Evolutionary conservation across 2,329 filamentous ascomycete species (phyloP).

Genomic region (Neofusicoccum cordaticola): DNA sequence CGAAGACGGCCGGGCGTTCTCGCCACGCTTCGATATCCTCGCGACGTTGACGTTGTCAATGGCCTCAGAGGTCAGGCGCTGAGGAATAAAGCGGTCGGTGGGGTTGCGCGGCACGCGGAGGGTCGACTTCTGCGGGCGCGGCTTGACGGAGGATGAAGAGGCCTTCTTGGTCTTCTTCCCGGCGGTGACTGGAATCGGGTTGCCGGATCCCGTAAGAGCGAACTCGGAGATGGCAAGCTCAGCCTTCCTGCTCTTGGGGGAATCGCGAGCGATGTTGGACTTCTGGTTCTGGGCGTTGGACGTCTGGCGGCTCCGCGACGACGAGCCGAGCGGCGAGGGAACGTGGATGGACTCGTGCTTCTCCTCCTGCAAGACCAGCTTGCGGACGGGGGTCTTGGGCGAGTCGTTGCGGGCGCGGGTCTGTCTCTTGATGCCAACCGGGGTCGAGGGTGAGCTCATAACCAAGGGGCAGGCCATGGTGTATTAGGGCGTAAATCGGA

Average conservation of each 20-base stretch:
- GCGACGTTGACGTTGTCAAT: slow-evolving; percentile 72
- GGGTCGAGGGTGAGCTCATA: slow-evolving; percentile 16
- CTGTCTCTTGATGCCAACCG: slow-evolving; percentile 16
- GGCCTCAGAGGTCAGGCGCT: slow-evolving; percentile 84
- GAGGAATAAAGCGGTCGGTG: slow-evolving; percentile 94
- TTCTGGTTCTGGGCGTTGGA: slow-evolving; percentile 85
- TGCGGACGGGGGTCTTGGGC: slow-evolving; percentile 15
- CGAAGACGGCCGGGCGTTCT: slow-evolving; percentile 66
- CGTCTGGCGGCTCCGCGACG: slow-evolving; percentile 9
- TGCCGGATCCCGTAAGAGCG: slow-evolving; percentile 79
- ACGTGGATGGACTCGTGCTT: slow-evolving; percentile 16
- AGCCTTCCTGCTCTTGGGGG: slow-evolving; percentile 78
- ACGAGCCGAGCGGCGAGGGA: slow-evolving; percentile 13
- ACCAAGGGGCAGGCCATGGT: slow-evolving; percentile 17
- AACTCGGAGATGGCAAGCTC: slow-evolving; percentile 93
- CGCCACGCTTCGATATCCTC: slow-evolving; percentile 27
- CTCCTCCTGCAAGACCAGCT: slow-evolving; percentile 18
- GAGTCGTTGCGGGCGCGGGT: slow-evolving; percentile 9
- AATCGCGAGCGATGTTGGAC: slow-evolving; percentile 82
- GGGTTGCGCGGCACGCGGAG: slow-evolving; percentile 56
- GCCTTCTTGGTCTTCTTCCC: slow-evolving; percentile 50
- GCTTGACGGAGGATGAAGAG: slow-evolving; percentile 34
- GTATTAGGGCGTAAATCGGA: slow-evolving; percentile 1
- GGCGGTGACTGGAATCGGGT: slow-evolving; percentile 40
- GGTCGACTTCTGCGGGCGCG: slow-evolving; percentile 19